Percentiles rank a stretch among this genome's conserved stretches.
Evolutionary conservation across 2,329 filamentous ascomycete genomes (phyloP).

Genomic region (Aspergillus brasiliensis): DNA sequence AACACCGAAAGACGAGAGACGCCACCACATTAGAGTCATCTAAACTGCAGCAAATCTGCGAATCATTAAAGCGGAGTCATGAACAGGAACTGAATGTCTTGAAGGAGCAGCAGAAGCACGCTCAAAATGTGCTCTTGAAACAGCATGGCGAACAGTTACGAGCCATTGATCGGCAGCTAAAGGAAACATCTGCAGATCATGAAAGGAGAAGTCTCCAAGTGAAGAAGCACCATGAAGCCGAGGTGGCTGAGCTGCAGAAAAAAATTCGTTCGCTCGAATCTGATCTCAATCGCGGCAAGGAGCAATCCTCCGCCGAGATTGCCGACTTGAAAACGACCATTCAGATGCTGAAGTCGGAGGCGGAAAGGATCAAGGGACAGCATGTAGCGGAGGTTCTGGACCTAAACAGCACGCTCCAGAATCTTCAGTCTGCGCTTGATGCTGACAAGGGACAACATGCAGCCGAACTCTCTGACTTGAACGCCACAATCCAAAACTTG

Average conservation of each 20-base stretch:
- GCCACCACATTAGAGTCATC: conserved; percentile 56
- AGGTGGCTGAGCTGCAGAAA: conserved; percentile 64
- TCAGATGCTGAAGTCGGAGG: conserved; percentile 56
- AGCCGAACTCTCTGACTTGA: conserved; percentile 62
- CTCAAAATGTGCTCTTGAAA: conserved; percentile 45
- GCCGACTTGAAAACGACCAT: conserved; percentile 61
- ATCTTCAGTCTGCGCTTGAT: conserved; percentile 52
- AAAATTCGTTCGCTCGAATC: conserved; percentile 63
- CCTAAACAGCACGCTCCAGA: conserved; percentile 60
- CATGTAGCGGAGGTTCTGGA: conserved; percentile 63
- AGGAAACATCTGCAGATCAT: conserved; percentile 44
- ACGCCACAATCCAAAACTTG: conserved; percentile 60
- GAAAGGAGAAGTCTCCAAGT: conserved; percentile 42
- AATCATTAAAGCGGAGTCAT: conserved; percentile 70
- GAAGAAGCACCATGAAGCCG: conserved; percentile 56
- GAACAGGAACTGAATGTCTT: conserved; percentile 64
- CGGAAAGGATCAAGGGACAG: conserved; percentile 60
- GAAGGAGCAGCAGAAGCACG: conserved; percentile 51
- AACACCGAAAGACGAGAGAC: conserved; percentile 69
- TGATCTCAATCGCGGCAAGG: conserved; percentile 52
- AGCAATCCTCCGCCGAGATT: conserved; percentile 56
- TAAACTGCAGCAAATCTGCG: conserved; percentile 67
- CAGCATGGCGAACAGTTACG: conserved; percentile 51
- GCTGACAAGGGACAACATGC: conserved; percentile 47
- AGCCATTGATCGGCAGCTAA: conserved; percentile 52